Evolutionary conservation across 208 protist species (phyloP).

Genomic region (Entamoeba histolytica): DNA sequence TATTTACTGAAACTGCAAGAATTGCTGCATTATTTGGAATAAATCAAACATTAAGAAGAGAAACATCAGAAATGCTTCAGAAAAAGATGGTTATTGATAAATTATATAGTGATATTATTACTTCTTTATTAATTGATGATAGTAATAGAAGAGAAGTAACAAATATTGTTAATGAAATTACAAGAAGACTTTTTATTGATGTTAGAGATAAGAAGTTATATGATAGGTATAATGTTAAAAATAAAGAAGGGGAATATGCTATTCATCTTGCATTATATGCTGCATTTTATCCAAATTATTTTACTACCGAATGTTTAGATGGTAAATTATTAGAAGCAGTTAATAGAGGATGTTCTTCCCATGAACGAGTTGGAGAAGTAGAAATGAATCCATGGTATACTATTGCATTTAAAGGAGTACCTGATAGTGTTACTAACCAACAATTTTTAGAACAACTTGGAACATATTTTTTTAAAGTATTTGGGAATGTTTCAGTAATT

Average conservation of each 20-base stretch:
- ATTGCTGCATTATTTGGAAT: background rate
- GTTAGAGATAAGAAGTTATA: background rate
- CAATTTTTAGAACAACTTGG: background rate
- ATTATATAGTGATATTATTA: background rate
- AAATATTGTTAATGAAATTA: background rate
- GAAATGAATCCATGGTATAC: background rate
- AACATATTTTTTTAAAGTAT: background rate
- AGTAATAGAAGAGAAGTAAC: background rate
- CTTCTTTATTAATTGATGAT: background rate
- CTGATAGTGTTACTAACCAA: background rate
- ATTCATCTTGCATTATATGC: background rate
- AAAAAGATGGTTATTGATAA: background rate
- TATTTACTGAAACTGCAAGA: background rate
- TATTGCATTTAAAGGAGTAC: background rate
- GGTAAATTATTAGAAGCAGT: background rate
- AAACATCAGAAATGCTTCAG: background rate
- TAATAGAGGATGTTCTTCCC: background rate
- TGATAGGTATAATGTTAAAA: background rate
- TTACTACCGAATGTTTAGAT: background rate
- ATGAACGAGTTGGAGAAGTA: background rate
- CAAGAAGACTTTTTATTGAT: background rate
- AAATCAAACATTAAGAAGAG: background rate
- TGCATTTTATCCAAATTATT: background rate
- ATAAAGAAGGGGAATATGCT: background rate
- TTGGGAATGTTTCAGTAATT: background rate